These are phyloP conservation scores for Wallacemonas sp. DNA, from an alignment of 208 protist genomes.

Conservation along the genomic window DNA sequence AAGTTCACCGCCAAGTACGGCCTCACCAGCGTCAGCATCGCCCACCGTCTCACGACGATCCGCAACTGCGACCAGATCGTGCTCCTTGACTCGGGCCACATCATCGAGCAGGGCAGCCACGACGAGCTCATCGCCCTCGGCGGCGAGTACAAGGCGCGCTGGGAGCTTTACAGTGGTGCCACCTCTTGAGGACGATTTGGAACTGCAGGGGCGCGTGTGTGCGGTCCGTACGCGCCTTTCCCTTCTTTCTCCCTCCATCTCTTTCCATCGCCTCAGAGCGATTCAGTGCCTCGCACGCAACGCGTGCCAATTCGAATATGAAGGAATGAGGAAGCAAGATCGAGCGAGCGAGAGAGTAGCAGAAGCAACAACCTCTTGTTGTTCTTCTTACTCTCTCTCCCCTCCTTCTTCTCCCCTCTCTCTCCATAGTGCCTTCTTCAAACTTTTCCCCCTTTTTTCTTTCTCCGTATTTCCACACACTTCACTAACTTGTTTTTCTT, in stretches of 20 bases:
- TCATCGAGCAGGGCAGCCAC: constrained; percentile 76
- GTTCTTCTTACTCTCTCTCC: no score
- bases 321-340: no score
- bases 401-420: no score
- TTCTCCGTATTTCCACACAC: background rate
- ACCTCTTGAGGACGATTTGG: no score
- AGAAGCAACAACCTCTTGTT: no score
- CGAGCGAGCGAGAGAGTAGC: no score
- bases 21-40: constrained; percentile 76
- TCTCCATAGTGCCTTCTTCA: background rate
- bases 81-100: constrained; percentile 60
- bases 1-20: constrained; percentile 31
- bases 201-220: no score
- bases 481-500: background rate
- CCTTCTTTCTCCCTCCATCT: no score
- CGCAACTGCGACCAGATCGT: constrained; percentile 72
- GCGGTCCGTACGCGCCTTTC: no score
- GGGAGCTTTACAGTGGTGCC: constrained; percentile 54
- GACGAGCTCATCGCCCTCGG: constrained; percentile 74
- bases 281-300: no score
- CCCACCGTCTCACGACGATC: constrained; percentile 87
- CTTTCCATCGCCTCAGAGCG: no score
- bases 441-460: constrained; percentile 1
- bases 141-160: constrained; percentile 72
- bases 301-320: no score